A percentile compares a stretch with the other conserved stretches of the same genome.
Conservation (phyloP, 1,139 yeast genomes). For the Saccharomyces pastorianus region DNA sequence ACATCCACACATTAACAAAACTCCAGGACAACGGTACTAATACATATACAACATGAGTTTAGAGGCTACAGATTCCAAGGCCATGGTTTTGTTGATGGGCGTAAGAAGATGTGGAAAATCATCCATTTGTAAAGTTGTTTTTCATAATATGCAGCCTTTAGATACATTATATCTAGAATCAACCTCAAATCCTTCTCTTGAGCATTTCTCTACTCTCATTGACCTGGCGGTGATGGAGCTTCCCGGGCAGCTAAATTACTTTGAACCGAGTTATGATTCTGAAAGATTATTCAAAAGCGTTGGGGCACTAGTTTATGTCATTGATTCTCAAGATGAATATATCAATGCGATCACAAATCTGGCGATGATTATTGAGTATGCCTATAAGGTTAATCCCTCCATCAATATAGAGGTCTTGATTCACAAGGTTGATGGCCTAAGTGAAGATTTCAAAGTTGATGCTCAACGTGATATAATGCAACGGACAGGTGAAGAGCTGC, state of each 20-base stretch:
- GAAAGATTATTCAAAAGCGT: conserved; percentile 70
- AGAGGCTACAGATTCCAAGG: conserved; percentile 43
- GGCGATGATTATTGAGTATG: conserved; percentile 82
- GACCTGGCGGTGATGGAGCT: conserved; percentile 90
- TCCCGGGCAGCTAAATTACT: conserved; percentile 88
- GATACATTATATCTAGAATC: conserved; percentile 87
- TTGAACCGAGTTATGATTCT: conserved; percentile 77
- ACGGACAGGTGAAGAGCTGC: conserved; percentile 83
- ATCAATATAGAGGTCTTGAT: conserved; percentile 87
- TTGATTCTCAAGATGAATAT: conserved; percentile 93
- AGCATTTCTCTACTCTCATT: conserved; percentile 67
- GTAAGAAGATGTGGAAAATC: conserved; percentile 75
- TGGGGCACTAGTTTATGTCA: conserved; percentile 91
- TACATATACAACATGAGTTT: conserved; percentile 11
- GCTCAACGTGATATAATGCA: conserved; percentile 96
- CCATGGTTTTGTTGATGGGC: conserved; percentile 79
- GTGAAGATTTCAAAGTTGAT: conserved; percentile 88
- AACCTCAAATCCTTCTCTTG: conserved; percentile 81
- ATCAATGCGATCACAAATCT: conserved; percentile 82
- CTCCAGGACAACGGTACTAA: conserved; percentile 17
- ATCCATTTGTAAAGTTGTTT: conserved; percentile 88
- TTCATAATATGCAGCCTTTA: conserved; percentile 92
- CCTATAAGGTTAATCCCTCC: conserved; percentile 74
- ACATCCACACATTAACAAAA: not conserved
- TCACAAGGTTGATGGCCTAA: conserved; percentile 89